phyloP scores from a whole-genome alignment of 257 asterid species.

The Jacaranda mimosifolia region DNA sequence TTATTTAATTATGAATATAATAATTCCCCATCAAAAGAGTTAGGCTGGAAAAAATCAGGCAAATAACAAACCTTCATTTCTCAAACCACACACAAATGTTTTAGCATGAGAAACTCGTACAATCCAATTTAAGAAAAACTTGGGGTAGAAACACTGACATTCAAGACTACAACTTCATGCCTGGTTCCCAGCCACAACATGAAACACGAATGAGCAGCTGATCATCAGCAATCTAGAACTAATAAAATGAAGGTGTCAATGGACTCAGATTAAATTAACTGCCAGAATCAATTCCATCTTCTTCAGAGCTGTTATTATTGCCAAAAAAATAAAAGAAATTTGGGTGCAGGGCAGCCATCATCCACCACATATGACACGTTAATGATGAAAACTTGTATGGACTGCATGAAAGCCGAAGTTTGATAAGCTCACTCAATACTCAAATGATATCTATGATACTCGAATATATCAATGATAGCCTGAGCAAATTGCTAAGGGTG shows the following conservation, averaged over 20 bases:
- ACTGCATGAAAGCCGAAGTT: neutral
- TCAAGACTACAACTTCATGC: neutral
- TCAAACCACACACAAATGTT: neutral
- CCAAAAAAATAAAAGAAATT: too few species aligned
- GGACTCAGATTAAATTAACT: neutral
- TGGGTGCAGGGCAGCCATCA: too few species aligned
- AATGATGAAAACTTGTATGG: neutral
- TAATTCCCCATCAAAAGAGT: too few species aligned
- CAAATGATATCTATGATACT: neutral
- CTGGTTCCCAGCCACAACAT: neutral
- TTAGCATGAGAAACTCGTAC: neutral
- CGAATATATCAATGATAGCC: too few species aligned
- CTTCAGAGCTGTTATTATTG: too few species aligned
- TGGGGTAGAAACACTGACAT: neutral
- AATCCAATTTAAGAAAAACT: neutral
- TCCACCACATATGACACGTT: too few species aligned
- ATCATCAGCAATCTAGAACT: neutral
- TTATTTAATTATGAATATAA: neutral
- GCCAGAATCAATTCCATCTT: too few species aligned
- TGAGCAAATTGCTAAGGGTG: neutral
- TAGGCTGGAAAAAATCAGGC: neutral
- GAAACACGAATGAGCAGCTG: neutral
- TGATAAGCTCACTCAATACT: neutral
- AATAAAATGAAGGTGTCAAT: neutral
- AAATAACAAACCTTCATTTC: neutral